A percentile compares a stretch with the other conserved stretches of the same genome.
Conservation (phyloP, 345 rosid genomes). For the Hypericum androsaemum region DNA sequence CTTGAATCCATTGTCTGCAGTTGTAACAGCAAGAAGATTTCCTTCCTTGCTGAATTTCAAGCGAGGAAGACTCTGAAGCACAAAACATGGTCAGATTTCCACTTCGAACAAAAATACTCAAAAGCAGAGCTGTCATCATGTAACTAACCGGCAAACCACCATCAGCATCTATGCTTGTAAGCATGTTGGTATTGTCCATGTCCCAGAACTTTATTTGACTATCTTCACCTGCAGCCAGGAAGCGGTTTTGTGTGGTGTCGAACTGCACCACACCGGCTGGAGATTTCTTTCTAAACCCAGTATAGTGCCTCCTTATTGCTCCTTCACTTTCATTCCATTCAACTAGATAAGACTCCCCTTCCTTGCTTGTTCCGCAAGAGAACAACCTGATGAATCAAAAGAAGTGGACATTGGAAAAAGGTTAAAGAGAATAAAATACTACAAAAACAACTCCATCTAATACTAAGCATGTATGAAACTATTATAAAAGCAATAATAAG, state of each 20-base stretch:
- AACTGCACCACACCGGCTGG: slow-evolving; percentile 47
- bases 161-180: slow-evolving; percentile 52
- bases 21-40: slow-evolving; percentile 49
- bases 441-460: no score
- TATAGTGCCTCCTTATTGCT: slow-evolving; percentile 40
- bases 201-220: slow-evolving; percentile 61
- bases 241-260: slow-evolving; percentile 54
- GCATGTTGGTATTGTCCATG: slow-evolving; percentile 47
- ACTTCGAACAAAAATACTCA: neutral
- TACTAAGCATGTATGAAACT: neutral
- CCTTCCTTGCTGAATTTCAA: slow-evolving; percentile 74
- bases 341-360: slow-evolving; percentile 52
- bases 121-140: no score
- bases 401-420: no score
- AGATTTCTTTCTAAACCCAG: slow-evolving; percentile 50
- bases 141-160: slow-evolving; percentile 37
- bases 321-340: slow-evolving; percentile 75
- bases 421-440: no score
- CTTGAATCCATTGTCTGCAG: slow-evolving; percentile 64
- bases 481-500: neutral
- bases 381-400: slow-evolving; percentile 31
- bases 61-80: slow-evolving; percentile 49
- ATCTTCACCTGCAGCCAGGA: slow-evolving; percentile 71
- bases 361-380: slow-evolving; percentile 68
- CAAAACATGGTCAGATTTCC: slow-evolving; percentile 7